Conservation (phyloP, 1,284 basidiomycete genomes). For the Volvariella surrecta region DNA sequence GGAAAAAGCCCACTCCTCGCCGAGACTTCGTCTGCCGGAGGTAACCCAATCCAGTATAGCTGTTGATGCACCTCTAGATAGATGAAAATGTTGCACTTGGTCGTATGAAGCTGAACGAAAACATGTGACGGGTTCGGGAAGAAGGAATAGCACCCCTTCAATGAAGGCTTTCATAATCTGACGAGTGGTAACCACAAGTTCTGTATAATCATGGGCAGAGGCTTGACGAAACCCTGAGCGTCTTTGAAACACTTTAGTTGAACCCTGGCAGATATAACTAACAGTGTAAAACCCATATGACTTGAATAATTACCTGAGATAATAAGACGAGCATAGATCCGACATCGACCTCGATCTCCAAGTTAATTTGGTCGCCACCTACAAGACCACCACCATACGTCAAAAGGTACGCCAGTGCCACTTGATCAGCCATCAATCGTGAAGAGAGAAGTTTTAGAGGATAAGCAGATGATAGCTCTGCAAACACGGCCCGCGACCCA, state of each 20-base stretch:
- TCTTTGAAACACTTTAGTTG: slow-evolving; percentile 87
- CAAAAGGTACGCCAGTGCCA: slow-evolving; percentile 75
- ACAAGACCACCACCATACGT: slow-evolving; percentile 87
- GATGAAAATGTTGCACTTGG: slow-evolving; percentile 70
- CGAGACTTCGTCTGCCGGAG: too few relatives aligned
- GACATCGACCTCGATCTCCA: slow-evolving; percentile 58
- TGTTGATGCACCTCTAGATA: slow-evolving; percentile 52
- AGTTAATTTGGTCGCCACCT: slow-evolving; percentile 70
- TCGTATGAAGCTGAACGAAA: slow-evolving; percentile 78
- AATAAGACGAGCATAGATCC: slow-evolving; percentile 57
- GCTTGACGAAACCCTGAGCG: slow-evolving; percentile 44
- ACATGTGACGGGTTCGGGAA: slow-evolving; percentile 92
- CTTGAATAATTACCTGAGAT: slow-evolving; percentile 70
- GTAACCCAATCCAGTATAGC: slow-evolving; percentile 89
- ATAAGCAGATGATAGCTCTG: slow-evolving; percentile 75
- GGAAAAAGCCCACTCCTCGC: slow-evolving; percentile 87
- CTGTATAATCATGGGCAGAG: slow-evolving; percentile 17
- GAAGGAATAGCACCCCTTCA: slow-evolving; percentile 58
- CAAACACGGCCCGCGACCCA: slow-evolving; percentile 55
- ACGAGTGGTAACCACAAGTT: slow-evolving; percentile 16
- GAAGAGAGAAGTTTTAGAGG: slow-evolving; percentile 91
- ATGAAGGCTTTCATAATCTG: slow-evolving; percentile 46
- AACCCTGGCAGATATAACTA: too few relatives aligned
- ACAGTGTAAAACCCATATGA: too few relatives aligned
- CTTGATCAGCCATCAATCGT: slow-evolving; percentile 31